Conservation (phyloP, 2,329 filamentous ascomycete species). For the Colletotrichum falcatum region DNA sequence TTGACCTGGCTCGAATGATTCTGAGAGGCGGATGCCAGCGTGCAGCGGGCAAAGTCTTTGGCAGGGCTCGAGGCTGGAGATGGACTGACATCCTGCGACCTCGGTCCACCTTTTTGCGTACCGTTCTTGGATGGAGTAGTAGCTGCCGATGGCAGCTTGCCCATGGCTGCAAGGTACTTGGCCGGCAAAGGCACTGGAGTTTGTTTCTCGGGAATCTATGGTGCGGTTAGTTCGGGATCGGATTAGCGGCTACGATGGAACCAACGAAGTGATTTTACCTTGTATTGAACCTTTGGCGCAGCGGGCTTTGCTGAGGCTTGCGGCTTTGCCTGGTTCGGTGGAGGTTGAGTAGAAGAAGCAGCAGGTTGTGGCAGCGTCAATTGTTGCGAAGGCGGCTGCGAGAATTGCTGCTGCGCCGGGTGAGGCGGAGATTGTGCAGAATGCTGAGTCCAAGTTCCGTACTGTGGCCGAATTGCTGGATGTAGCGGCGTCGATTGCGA, state of each 20-base stretch:
- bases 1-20: background rate
- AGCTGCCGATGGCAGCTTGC: slow-evolving; percentile 45
- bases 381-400: slow-evolving; percentile 40
- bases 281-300: slow-evolving; percentile 41
- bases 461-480: slow-evolving; percentile 53
- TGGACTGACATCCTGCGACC: background rate
- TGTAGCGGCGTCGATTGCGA: slow-evolving; percentile 47
- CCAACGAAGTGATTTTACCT: slow-evolving; percentile 44
- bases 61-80: slow-evolving; percentile 1
- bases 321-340: slow-evolving; percentile 15
- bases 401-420: slow-evolving; percentile 43
- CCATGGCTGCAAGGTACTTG: slow-evolving; percentile 57
- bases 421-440: slow-evolving; percentile 10
- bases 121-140: slow-evolving; percentile 37
- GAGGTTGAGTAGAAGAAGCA: slow-evolving; percentile 6
- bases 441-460: slow-evolving; percentile 41
- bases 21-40: background rate
- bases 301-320: slow-evolving; percentile 27
- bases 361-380: slow-evolving; percentile 3
- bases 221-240: slow-evolving; percentile 44
- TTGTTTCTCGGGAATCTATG: slow-evolving; percentile 53
- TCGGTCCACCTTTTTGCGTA: background rate
- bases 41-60: background rate
- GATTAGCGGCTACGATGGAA: background rate
- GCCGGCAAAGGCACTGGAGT: slow-evolving; percentile 59